Evolutionary conservation across 371 early-diverging fungal genomes (phyloP).

Genomic region (Haplosporangium sp.): DNA sequence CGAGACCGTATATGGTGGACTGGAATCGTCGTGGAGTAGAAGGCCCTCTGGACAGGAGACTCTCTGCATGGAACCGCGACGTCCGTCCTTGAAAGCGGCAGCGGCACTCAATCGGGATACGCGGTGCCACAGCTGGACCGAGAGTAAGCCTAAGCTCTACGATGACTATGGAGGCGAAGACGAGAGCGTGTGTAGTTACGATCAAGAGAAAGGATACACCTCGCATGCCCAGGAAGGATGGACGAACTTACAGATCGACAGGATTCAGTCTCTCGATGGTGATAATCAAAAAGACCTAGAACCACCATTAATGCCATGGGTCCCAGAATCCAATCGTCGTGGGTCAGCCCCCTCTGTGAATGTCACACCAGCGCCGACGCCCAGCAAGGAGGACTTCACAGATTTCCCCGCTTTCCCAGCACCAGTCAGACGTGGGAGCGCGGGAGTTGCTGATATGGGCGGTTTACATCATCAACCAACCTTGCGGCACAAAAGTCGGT

Average conservation of each 20-base stretch:
- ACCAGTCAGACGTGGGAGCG: slow-evolving; percentile 16
- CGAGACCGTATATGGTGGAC: slow-evolving; percentile 41
- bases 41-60: slow-evolving; percentile 4
- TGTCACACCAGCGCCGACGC: background rate
- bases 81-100: background rate
- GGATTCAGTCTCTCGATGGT: slow-evolving; percentile 12
- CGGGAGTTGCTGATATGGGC: background rate
- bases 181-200: slow-evolving; percentile 12
- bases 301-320: background rate
- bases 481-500: slow-evolving; percentile 34
- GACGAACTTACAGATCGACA: slow-evolving; percentile 22
- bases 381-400: background rate
- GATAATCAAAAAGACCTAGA: background rate
- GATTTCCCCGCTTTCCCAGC: slow-evolving; percentile 8
- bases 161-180: slow-evolving; percentile 39
- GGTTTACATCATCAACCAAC: slow-evolving; percentile 13
- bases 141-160: slow-evolving; percentile 9
- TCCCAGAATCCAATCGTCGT: background rate
- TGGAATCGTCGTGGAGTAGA: slow-evolving; percentile 11
- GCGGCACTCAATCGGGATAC: slow-evolving; percentile 21
- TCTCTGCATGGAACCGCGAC: slow-evolving; percentile 4
- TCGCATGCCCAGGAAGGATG: slow-evolving; percentile 46
- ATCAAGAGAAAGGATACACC: slow-evolving; percentile 30
- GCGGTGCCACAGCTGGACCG: slow-evolving; percentile 46
- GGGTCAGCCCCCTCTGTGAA: slow-evolving; percentile 11